phyloP scores from a whole-genome alignment of 371 early-diverging fungal species.

The Mycotypha africana region DNA sequence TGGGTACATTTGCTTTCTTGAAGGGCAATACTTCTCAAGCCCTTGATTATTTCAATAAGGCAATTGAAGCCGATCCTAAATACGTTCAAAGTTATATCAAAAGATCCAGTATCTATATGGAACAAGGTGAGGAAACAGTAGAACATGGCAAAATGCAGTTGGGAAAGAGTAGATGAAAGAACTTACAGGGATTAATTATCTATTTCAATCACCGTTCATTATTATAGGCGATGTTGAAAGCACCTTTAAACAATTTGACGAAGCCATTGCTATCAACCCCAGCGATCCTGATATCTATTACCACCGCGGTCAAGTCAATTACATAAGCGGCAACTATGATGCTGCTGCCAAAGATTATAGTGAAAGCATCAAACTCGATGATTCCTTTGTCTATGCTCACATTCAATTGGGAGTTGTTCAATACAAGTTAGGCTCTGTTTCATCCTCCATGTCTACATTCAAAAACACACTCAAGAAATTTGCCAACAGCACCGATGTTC shows the following conservation, averaged over 20 bases:
- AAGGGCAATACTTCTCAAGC: constrained; percentile 78
- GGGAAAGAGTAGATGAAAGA: constrained; percentile 1
- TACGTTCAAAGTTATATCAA: constrained; percentile 84
- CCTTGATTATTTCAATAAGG: constrained; percentile 69
- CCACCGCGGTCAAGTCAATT: constrained; percentile 67
- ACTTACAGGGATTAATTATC: too few relatives aligned
- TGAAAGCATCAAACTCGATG: constrained; percentile 76
- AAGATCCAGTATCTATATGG: constrained; percentile 86
- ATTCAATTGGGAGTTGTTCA: constrained; percentile 94
- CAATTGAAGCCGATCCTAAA: constrained; percentile 73
- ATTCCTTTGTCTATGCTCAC: constrained; percentile 83
- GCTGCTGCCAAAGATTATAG: constrained; percentile 83
- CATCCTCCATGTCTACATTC: constrained; percentile 73
- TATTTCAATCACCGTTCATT: not conserved
- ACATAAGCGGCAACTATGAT: constrained; percentile 73
- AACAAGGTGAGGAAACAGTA: constrained; percentile 55
- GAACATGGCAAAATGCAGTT: too few relatives aligned
- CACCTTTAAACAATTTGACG: constrained; percentile 66
- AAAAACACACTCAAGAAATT: constrained; percentile 76
- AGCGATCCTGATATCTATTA: constrained; percentile 78
- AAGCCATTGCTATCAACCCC: constrained; percentile 60
- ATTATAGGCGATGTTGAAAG: constrained; percentile 50
- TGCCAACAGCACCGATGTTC: constrained; percentile 81
- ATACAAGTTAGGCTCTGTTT: constrained; percentile 81
- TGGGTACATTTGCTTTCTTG: constrained; percentile 86